A percentile compares a stretch with the other conserved stretches of the same genome.
Evolutionary conservation across 139 green algal species (phyloP).

Genomic region (Pleodorina starrii): DNA sequence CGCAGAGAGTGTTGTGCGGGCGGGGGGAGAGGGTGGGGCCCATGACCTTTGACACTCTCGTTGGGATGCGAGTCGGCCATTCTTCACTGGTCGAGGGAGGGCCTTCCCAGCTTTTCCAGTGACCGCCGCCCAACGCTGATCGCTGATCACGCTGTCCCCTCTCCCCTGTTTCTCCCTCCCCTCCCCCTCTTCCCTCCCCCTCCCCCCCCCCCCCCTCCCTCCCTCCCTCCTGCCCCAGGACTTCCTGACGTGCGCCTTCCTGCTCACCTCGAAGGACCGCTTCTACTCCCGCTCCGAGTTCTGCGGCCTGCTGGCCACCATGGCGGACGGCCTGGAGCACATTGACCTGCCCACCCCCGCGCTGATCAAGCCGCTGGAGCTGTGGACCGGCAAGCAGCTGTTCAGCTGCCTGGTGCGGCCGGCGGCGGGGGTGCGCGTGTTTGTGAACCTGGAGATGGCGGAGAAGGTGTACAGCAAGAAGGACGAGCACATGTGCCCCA

Average conservation of each 20-base stretch:
- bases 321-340: conserved; percentile 76
- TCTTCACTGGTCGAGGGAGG: too few relatives aligned
- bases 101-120: too few relatives aligned
- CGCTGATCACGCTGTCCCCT: too few relatives aligned
- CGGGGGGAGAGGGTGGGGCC: too few relatives aligned
- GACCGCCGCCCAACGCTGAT: too few relatives aligned
- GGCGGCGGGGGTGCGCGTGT: conserved; percentile 72
- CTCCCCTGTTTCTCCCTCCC: neutral
- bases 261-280: conserved; percentile 90
- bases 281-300: conserved; percentile 84
- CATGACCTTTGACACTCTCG: too few relatives aligned
- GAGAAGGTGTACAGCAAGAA: conserved; percentile 91
- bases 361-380: conserved; percentile 87
- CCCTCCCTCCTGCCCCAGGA: conserved; percentile 73
- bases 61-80: too few relatives aligned
- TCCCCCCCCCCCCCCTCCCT: neutral
- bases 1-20: too few relatives aligned
- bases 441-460: conserved; percentile 90
- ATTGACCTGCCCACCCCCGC: conserved; percentile 71
- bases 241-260: conserved; percentile 96
- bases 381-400: conserved; percentile 99
- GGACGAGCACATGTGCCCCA: conserved; percentile 87
- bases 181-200: too few relatives aligned
- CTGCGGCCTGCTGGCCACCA: conserved; percentile 78
- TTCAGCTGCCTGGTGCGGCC: conserved; percentile 90